Evolutionary conservation across 1,284 basidiomycete species (phyloP).

Genomic region (Marasmius tenuissimus): DNA sequence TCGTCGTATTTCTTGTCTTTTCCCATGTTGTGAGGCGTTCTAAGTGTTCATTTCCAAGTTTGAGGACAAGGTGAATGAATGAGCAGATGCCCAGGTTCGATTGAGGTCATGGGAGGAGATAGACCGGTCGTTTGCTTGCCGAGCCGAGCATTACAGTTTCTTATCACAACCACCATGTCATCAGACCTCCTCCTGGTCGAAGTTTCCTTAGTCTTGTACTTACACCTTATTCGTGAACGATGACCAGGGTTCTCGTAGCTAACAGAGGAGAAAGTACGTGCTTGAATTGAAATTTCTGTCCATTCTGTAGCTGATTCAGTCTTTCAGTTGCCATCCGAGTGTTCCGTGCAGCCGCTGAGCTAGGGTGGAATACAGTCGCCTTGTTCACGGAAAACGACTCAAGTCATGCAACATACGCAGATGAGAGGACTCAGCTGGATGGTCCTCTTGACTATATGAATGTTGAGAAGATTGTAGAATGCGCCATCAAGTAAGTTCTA

Average conservation of each 20-base stretch:
- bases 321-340: constrained; percentile 31
- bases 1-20: constrained; percentile 14
- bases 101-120: background rate
- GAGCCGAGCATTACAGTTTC: background rate
- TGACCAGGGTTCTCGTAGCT: constrained; percentile 34
- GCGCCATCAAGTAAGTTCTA: constrained; percentile 23
- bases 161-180: background rate
- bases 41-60: background rate
- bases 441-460: constrained; percentile 27
- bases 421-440: constrained; percentile 31
- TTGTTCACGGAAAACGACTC: constrained; percentile 32
- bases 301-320: background rate
- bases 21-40: constrained; percentile 20
- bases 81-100: background rate
- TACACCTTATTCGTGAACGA: constrained; percentile 1
- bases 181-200: no score
- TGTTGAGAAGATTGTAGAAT: constrained; percentile 25
- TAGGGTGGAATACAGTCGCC: constrained; percentile 33
- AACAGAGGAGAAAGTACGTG: constrained; percentile 38
- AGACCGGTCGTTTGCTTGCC: background rate
- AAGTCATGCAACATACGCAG: constrained; percentile 35
- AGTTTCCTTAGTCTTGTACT: background rate
- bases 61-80: background rate
- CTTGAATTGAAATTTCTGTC: background rate
- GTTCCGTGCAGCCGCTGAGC: constrained; percentile 29